Conservation (phyloP, 2,329 filamentous ascomycete genomes). For the Parastagonospora nodorum region DNA sequence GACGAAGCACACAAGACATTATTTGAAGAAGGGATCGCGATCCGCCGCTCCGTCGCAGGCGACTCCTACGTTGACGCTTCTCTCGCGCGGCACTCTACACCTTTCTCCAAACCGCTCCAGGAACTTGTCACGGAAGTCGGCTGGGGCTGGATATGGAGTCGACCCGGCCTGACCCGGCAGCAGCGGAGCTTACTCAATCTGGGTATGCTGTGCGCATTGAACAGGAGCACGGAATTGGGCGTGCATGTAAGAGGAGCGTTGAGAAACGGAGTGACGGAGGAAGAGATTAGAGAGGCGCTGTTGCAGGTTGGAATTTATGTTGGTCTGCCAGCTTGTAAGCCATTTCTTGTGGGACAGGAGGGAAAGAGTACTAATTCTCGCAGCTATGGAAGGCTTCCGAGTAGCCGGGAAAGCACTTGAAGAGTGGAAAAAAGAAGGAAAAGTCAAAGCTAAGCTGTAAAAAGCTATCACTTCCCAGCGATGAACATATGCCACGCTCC, state of each 20-base stretch:
- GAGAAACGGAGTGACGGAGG: constrained; percentile 63
- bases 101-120: constrained; percentile 62
- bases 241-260: constrained; percentile 64
- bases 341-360: neutral
- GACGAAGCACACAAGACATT: constrained; percentile 16
- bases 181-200: constrained; percentile 63
- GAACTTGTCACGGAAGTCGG: constrained; percentile 64
- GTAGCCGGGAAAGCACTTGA: constrained; percentile 52
- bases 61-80: constrained; percentile 61
- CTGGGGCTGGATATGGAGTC: constrained; percentile 65
- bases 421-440: constrained; percentile 49
- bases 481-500: constrained; percentile 27
- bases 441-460: constrained; percentile 15
- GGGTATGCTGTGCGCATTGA: constrained; percentile 64
- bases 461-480: constrained; percentile 8
- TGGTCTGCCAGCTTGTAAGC: constrained; percentile 44
- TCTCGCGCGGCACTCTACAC: constrained; percentile 56
- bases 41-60: constrained; percentile 48
- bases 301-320: constrained; percentile 49
- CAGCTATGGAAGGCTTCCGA: constrained; percentile 53
- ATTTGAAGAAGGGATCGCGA: constrained; percentile 17
- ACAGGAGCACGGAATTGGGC: constrained; percentile 60
- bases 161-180: constrained; percentile 52
- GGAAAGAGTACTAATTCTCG: neutral
- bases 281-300: constrained; percentile 62